Percentiles rank a stretch among this genome's conserved stretches.
phyloP scores from a whole-genome alignment of 2,329 filamentous ascomycete genomes.

The Colletotrichum salicis region DNA sequence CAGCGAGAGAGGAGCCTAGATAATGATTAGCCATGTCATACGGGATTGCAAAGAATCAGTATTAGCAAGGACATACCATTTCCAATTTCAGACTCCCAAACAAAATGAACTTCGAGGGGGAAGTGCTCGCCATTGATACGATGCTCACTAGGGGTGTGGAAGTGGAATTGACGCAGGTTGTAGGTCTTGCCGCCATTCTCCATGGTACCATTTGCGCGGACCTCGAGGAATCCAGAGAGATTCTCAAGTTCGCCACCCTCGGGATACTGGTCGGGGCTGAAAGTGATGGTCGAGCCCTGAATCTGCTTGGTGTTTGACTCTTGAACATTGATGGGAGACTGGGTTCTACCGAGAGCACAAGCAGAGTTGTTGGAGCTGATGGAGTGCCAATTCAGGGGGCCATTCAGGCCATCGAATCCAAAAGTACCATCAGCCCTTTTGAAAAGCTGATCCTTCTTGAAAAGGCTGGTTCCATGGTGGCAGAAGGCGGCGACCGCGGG shows the following conservation, averaged over 20 bases:
- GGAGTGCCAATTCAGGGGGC: slow-evolving; percentile 64
- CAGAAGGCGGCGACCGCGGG: slow-evolving; percentile 42
- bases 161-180: slow-evolving; percentile 65
- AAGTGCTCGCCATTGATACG: slow-evolving; percentile 56
- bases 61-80: slow-evolving; percentile 1
- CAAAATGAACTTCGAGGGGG: slow-evolving; percentile 55
- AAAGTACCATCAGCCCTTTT: slow-evolving; percentile 44
- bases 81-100: slow-evolving; percentile 48
- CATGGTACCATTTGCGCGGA: slow-evolving; percentile 60
- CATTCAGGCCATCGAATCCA: slow-evolving; percentile 53
- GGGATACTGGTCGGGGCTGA: slow-evolving; percentile 49
- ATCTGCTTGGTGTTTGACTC: slow-evolving; percentile 36
- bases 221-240: slow-evolving; percentile 62
- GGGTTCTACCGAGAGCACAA: slow-evolving; percentile 60
- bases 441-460: slow-evolving; percentile 38
- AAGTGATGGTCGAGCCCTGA: slow-evolving; percentile 45
- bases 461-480: slow-evolving; percentile 50
- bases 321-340: slow-evolving; percentile 67
- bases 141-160: slow-evolving; percentile 71
- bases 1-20: slow-evolving; percentile 46
- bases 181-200: slow-evolving; percentile 52
- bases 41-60: not conserved
- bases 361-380: slow-evolving; percentile 56
- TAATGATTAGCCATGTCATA: slow-evolving; percentile 33
- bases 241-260: slow-evolving; percentile 59